phyloP scores from a whole-genome alignment of 371 early-diverging fungal species.

The Mortierella sp. region DNA sequence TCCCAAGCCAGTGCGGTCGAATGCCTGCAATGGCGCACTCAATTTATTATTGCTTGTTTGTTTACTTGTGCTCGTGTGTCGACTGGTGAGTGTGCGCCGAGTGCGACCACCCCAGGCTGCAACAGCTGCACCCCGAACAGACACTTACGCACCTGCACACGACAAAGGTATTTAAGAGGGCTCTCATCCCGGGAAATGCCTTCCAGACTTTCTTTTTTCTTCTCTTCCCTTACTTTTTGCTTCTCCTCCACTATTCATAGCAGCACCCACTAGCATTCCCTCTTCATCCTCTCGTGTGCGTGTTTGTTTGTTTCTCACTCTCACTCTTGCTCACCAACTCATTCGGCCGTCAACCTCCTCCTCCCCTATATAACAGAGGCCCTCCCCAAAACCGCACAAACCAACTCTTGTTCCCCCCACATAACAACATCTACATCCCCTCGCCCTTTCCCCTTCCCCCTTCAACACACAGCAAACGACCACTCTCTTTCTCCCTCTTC shows the following conservation, averaged over 20 bases:
- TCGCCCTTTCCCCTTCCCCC: not conserved
- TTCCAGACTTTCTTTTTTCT: slow-evolving; percentile 12
- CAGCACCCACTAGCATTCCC: not conserved
- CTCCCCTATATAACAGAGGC: slow-evolving; percentile 3
- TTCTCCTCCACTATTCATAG: not conserved
- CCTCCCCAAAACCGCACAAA: not conserved
- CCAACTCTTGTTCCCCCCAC: slow-evolving; percentile 13
- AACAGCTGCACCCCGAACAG: no score
- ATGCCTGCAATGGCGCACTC: not conserved
- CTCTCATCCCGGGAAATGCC: slow-evolving; percentile 9
- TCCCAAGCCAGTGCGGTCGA: not conserved
- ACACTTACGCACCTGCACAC: no score
- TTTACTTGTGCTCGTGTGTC: not conserved
- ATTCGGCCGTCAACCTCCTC: not conserved
- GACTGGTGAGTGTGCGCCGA: not conserved
- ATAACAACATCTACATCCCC: not conserved
- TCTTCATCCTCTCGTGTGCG: not conserved
- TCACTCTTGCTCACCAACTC: not conserved
- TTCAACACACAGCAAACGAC: not conserved
- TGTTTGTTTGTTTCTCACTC: not conserved
- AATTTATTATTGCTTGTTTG: not conserved
- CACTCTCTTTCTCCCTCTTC: not conserved
- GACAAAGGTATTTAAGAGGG: slow-evolving; percentile 3
- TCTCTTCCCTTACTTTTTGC: slow-evolving; percentile 5
- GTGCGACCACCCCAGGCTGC: not conserved